A percentile compares a stretch with the other conserved stretches of the same genome.
These are phyloP conservation scores for Helianthus tuberosus DNA, from an alignment of 129 eudicot genomes.

Conservation along the genomic window DNA sequence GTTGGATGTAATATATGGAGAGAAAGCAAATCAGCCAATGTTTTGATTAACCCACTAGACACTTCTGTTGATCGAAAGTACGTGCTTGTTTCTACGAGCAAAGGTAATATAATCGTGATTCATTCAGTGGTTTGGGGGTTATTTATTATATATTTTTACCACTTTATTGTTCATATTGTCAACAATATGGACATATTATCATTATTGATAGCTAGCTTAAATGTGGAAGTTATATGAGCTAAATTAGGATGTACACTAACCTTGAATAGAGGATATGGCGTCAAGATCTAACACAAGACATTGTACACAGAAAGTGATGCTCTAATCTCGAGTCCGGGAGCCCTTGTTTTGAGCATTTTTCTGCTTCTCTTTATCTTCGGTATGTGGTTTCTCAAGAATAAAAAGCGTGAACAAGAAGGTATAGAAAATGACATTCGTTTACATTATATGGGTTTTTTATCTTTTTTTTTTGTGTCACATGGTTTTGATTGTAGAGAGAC, in stretches of 20 bases:
- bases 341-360: constrained; percentile 6
- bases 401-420: constrained; percentile 36
- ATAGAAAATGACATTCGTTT: not conserved
- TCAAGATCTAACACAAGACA: not conserved
- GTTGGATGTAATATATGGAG: constrained; percentile 32
- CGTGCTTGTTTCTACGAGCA: constrained; percentile 35
- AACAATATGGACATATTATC: not conserved
- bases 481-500: constrained; percentile 29
- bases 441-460: not conserved
- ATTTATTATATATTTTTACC: not conserved
- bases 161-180: not conserved
- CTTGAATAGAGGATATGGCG: not conserved
- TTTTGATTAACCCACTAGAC: constrained; percentile 20
- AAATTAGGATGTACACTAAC: not conserved
- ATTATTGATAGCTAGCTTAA: not conserved
- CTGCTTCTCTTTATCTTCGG: constrained; percentile 16
- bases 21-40: constrained; percentile 11
- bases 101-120: constrained; percentile 1
- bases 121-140: not conserved
- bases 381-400: constrained; percentile 24
- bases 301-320: constrained; percentile 27
- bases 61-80: constrained; percentile 1
- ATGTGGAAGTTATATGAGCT: not conserved
- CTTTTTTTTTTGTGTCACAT: not conserved
- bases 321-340: constrained; percentile 16